Percentiles rank a stretch among this genome's conserved stretches.
Conservation (phyloP, 306 rosid species). For the Trifolium dubium region DNA sequence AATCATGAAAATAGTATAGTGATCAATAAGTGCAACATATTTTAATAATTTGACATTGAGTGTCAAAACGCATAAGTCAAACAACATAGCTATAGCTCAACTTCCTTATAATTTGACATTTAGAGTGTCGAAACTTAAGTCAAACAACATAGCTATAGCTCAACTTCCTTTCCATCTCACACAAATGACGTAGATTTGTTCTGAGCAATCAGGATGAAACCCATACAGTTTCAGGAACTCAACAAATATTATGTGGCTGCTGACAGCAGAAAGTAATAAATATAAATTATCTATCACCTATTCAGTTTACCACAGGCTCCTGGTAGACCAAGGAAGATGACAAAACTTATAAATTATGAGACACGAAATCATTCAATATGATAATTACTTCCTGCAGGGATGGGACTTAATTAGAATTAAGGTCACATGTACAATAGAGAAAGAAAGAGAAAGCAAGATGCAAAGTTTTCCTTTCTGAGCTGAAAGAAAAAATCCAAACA, state of each 20-base stretch:
- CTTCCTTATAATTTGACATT: too few relatives aligned
- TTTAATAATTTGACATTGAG: neutral
- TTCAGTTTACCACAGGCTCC: neutral
- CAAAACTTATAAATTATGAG: slow-evolving; percentile 20
- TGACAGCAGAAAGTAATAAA: neutral
- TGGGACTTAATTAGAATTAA: neutral
- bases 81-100: neutral
- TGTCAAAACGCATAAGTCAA: neutral
- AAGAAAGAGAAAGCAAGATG: neutral
- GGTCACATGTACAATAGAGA: slow-evolving; percentile 12
- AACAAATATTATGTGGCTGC: neutral
- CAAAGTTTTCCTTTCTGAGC: neutral
- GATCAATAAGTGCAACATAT: neutral
- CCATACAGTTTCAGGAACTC: slow-evolving; percentile 1
- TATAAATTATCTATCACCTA: neutral
- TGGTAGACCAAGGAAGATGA: slow-evolving; percentile 1
- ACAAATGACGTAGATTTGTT: neutral
- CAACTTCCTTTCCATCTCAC: neutral
- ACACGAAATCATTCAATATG: slow-evolving; percentile 17
- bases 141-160: too few relatives aligned
- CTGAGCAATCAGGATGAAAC: slow-evolving; percentile 1
- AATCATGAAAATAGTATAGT: neutral
- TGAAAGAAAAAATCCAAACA: neutral
- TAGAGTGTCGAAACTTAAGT: too few relatives aligned
- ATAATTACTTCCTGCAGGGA: slow-evolving; percentile 7